Base-by-base conservation (phyloP, 2,329 filamentous ascomycete species). In the Rhinocladiella mackenziei region DNA sequence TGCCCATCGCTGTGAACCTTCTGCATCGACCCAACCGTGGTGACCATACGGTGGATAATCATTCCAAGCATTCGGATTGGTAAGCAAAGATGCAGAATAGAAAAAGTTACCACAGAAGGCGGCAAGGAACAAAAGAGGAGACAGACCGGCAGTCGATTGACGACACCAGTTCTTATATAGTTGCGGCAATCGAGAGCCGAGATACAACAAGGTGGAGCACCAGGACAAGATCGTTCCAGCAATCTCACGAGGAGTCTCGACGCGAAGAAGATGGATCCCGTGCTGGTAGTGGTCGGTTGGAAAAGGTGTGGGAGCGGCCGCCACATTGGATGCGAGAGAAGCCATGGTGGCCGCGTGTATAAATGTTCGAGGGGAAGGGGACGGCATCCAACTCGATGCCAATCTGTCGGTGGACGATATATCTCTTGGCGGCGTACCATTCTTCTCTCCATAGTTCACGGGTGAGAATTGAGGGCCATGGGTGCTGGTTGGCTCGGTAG, bases 61-160 rank as follows among this genome's bases (percentile, higher is more conserved):
- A 36, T 61, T 62, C 81, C 80, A 84, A 5, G 75, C 80, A 50
- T 75, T 75, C 2, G 81, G 81, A 57, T 83, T 84, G 2, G 78
- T 74, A 23, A 80, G 61, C 3, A 84, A 65, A 0, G 79, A 81
- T 19, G 68, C 62, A 7, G 77, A 80, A 65, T 84, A 84, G 67
- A 83, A 83, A 30, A 82, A 64, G 57, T 84, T 84, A 2, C 81
- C 81, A 56, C 75, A 76, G 60, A 84, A 84, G 2, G 81, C 81
- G 4, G 81, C 81, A 28, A 76, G 66, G 65, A 84, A 84, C 36
- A 84, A 72, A 0, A 77, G 64, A 0, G 80, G 78, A 0, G 74
- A 78, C 6, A 84, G 73, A 3, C 81, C 81, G 1, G 79, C 71
- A 8, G 80, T 83, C 31, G 78, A 81, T 57, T 77, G 76, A 36